Conservation (phyloP, 495 filamentous ascomycete species). For the Aspergillus mulundensis region DNA sequence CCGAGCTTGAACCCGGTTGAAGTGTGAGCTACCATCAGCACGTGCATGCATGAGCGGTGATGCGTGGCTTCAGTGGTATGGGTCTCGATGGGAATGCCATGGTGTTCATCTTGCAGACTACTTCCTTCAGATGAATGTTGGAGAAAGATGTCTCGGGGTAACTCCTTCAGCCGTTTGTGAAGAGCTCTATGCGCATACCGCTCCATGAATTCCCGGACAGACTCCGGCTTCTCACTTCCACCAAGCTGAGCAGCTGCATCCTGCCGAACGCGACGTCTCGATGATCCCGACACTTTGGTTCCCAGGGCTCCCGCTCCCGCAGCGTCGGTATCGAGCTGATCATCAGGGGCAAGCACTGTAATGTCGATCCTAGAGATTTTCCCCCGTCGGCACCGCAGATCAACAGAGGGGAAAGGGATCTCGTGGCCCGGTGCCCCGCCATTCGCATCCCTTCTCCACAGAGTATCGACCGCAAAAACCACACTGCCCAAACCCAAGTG, state of each 20-base stretch:
- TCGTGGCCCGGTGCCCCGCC: conserved; percentile 11
- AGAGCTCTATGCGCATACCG: conserved; percentile 7
- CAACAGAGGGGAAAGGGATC: conserved; percentile 49
- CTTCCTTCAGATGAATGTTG: neutral
- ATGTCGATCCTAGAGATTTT: conserved; percentile 56
- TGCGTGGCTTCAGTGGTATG: conserved; percentile 54
- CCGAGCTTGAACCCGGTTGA: conserved; percentile 59
- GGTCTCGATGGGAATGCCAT: conserved; percentile 37
- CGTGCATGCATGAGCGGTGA: conserved; percentile 59
- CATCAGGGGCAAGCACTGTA: conserved; percentile 52
- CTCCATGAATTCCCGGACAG: conserved; percentile 20
- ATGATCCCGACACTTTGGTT: neutral
- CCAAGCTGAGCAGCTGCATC: neutral
- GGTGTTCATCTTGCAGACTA: neutral
- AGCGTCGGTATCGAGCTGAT: neutral
- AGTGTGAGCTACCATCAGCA: conserved; percentile 70
- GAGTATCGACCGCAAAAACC: conserved; percentile 53
- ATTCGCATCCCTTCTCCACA: conserved; percentile 20
- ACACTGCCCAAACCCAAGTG: conserved; percentile 53
- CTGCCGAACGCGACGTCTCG: neutral
- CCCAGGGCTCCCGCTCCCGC: neutral
- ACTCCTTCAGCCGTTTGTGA: conserved; percentile 5
- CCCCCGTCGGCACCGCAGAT: conserved; percentile 38
- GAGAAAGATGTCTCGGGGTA: conserved; percentile 12
- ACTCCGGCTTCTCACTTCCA: neutral